phyloP scores from a whole-genome alignment of 2,329 filamentous ascomycete genomes.

The Lomentospora prolificans region DNA sequence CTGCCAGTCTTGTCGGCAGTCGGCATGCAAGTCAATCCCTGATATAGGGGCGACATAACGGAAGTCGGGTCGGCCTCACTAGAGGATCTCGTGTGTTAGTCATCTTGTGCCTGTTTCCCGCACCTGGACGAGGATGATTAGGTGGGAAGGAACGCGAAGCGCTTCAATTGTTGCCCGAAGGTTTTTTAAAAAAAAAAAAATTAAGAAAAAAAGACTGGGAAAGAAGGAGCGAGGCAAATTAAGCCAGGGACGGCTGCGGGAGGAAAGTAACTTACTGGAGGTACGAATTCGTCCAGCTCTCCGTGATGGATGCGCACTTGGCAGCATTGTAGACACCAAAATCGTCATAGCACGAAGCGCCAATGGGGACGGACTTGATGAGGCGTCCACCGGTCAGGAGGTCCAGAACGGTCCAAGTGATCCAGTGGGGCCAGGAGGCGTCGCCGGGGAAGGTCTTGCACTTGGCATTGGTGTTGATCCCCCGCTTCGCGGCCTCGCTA shows the following conservation, averaged over 20 bases:
- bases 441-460: constrained; percentile 42
- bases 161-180: not conserved
- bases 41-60: constrained; percentile 27
- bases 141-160: not conserved
- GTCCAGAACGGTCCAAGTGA: constrained; percentile 41
- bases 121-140: constrained; percentile 8
- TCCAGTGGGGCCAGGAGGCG: constrained; percentile 37
- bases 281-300: not conserved
- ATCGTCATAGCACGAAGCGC: constrained; percentile 19
- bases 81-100: constrained; percentile 15
- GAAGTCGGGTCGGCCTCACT: constrained; percentile 24
- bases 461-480: not conserved
- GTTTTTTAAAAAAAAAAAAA: not conserved
- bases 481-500: not conserved
- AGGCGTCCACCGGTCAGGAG: constrained; percentile 37
- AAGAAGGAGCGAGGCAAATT: not conserved
- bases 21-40: constrained; percentile 27
- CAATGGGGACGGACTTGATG: constrained; percentile 37
- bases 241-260: too few species aligned
- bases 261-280: not conserved
- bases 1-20: constrained; percentile 25
- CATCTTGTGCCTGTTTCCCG: too few species aligned
- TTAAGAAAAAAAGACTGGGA: not conserved
- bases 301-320: constrained; percentile 20
- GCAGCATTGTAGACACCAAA: constrained; percentile 20